These are phyloP conservation scores for Discostella stelligera DNA, from an alignment of 352 stramenopile genomes.

Conservation along the genomic window DNA sequence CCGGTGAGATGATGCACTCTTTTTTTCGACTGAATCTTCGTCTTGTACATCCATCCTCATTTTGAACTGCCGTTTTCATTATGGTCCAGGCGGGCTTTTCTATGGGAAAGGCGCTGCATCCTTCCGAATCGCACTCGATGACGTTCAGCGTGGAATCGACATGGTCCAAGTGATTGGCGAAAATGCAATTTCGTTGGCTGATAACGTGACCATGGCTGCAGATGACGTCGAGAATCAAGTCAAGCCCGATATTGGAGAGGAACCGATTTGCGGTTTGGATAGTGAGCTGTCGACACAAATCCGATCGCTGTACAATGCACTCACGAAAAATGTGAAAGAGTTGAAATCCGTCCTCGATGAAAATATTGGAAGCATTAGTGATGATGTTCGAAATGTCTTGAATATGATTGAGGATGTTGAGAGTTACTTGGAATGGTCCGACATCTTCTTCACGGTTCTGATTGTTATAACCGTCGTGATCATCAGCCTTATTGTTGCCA, in stretches of 20 bases:
- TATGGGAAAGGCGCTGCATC: constrained; percentile 33
- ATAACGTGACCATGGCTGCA: constrained; percentile 17
- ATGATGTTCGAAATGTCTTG: constrained; percentile 20
- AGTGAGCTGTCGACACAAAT: constrained; percentile 25
- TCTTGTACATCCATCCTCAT: neutral
- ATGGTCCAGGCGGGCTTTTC: constrained; percentile 18
- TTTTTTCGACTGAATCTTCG: neutral
- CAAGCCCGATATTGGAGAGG: neutral
- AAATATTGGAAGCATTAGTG: constrained; percentile 8
- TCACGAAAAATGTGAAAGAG: constrained; percentile 14
- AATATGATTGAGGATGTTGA: constrained; percentile 28
- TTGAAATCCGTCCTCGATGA: constrained; percentile 13
- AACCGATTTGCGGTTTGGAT: constrained; percentile 14
- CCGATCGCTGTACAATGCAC: neutral
- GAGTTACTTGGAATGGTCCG: constrained; percentile 9
- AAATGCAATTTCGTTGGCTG: constrained; percentile 22
- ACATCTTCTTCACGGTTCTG: constrained; percentile 42
- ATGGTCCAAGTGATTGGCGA: constrained; percentile 12
- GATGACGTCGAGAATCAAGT: constrained; percentile 18
- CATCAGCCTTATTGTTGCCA: constrained; percentile 25
- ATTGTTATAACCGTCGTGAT: constrained; percentile 38
- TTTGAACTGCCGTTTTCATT: neutral
- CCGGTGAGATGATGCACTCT: constrained; percentile 8
- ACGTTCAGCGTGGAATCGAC: constrained; percentile 22
- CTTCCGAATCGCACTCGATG: constrained; percentile 29